Evolutionary conservation across 495 filamentous ascomycete species (phyloP).

Genomic region (Paragyromitra xinjiangensis): DNA sequence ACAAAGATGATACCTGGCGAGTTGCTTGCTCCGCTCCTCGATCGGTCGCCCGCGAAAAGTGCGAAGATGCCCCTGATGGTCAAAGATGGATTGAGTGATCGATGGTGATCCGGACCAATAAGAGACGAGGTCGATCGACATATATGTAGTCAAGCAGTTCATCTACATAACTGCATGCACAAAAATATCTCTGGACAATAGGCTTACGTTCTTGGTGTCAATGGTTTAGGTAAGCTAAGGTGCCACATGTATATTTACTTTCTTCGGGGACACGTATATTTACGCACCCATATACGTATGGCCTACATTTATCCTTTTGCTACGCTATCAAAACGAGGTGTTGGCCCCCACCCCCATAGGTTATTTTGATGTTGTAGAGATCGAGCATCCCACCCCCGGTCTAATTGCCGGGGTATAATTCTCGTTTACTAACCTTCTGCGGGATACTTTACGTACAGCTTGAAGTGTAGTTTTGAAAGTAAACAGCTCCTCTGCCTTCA

Average conservation of each 20-base stretch:
- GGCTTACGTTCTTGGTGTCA: not conserved
- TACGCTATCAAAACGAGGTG: not conserved
- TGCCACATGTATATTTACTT: not conserved
- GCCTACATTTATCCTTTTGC: too few species aligned
- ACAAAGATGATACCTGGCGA: too few species aligned
- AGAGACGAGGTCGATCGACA: not conserved
- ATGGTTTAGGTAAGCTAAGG: not conserved
- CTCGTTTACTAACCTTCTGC: slow-evolving; percentile 18
- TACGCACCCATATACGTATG: too few species aligned
- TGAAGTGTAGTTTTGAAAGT: not conserved
- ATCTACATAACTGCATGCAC: not conserved
- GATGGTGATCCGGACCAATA: slow-evolving; percentile 24
- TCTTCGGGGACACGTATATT: too few species aligned
- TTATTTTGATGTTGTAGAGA: slow-evolving; percentile 13
- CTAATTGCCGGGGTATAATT: slow-evolving; percentile 7
- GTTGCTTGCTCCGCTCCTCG: too few species aligned
- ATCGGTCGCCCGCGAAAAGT: too few species aligned
- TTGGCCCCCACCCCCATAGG: slow-evolving; percentile 9
- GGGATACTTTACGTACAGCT: slow-evolving; percentile 6
- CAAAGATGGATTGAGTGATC: slow-evolving; percentile 23
- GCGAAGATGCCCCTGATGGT: not conserved
- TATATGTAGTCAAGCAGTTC: not conserved
- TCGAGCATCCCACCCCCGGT: not conserved
- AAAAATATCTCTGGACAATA: not conserved
- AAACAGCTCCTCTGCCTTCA: not conserved